Evolutionary conservation across 1,139 yeast species (phyloP).

Genomic region (Hyphopichia pseudoburtonii): DNA sequence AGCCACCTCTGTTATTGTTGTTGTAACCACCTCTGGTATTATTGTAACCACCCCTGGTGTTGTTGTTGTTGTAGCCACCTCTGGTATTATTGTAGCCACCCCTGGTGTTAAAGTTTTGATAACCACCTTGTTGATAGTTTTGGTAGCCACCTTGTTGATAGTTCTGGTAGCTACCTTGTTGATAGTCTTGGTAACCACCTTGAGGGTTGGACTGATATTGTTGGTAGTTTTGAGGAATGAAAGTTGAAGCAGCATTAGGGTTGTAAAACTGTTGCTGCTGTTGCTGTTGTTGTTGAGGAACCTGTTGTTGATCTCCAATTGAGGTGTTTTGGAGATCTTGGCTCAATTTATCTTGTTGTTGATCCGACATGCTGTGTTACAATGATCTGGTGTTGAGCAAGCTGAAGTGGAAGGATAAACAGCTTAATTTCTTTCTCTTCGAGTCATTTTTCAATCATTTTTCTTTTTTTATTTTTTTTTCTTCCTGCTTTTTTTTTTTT

Average conservation of each 20-base stretch:
- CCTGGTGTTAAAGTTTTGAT: constrained; percentile 18
- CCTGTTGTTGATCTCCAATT: constrained; percentile 14
- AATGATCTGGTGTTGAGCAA: too few species aligned
- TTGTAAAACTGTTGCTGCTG: constrained; percentile 29
- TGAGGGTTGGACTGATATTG: constrained; percentile 21
- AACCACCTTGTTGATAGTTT: constrained; percentile 19
- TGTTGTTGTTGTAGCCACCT: constrained; percentile 29
- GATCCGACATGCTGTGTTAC: constrained; percentile 60
- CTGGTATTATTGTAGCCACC: constrained; percentile 13
- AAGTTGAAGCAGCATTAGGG: constrained; percentile 41
- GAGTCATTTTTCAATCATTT: too few species aligned
- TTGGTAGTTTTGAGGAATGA: constrained; percentile 34
- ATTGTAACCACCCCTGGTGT: constrained; percentile 17
- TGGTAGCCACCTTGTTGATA: constrained; percentile 9
- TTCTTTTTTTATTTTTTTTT: neutral
- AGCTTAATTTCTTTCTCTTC: too few species aligned
- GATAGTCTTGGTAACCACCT: constrained; percentile 20
- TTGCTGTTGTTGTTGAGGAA: constrained; percentile 15
- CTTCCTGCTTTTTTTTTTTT: neutral
- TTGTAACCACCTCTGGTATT: constrained; percentile 13
- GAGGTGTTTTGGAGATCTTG: constrained; percentile 55
- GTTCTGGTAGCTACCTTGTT: constrained; percentile 24
- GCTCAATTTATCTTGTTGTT: constrained; percentile 50
- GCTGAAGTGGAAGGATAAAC: too few species aligned
- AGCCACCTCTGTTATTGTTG: constrained; percentile 21